Conservation (phyloP, 2,329 filamentous ascomycete species). For the Trichothecium roseum region DNA sequence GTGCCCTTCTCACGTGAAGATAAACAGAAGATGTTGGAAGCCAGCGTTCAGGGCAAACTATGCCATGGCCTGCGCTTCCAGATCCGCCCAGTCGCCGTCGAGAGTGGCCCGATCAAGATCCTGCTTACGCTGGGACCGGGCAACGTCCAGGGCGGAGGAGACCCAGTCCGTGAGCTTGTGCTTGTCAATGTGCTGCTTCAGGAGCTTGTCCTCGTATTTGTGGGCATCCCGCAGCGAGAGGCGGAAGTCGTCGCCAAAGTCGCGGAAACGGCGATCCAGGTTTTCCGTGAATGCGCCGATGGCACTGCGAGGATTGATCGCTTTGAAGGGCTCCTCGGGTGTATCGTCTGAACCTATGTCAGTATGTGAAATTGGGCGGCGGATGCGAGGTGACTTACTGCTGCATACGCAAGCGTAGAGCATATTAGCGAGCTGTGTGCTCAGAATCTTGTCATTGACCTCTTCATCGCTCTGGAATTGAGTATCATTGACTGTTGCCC, state of each 20-base stretch:
- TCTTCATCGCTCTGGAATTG: conserved; percentile 62
- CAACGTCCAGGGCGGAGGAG: conserved; percentile 24
- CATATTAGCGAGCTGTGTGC: conserved; percentile 60
- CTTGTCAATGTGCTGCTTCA: conserved; percentile 56
- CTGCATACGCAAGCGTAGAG: conserved; percentile 53
- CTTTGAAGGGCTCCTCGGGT: conserved; percentile 27
- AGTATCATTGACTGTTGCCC: conserved; percentile 69
- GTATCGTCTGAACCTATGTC: conserved; percentile 27
- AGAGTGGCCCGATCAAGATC: conserved; percentile 19
- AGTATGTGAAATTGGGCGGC: conserved; percentile 10
- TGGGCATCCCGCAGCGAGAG: conserved; percentile 63
- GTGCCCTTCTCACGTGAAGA: too few relatives aligned
- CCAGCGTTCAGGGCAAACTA: too few relatives aligned
- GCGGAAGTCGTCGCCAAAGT: conserved; percentile 52
- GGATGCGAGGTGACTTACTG: conserved; percentile 37
- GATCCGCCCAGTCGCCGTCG: conserved; percentile 3
- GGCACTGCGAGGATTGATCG: conserved; percentile 40
- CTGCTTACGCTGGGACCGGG: conserved; percentile 21
- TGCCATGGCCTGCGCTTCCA: too few relatives aligned
- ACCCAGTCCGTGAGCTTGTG: conserved; percentile 62
- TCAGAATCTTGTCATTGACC: conserved; percentile 48
- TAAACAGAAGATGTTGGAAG: too few relatives aligned
- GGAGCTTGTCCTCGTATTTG: conserved; percentile 56
- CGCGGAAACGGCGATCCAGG: conserved; percentile 48
- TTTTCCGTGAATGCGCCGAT: conserved; percentile 51